phyloP scores from a whole-genome alignment of 352 stramenopile species.

The Pythium insidiosum region DNA sequence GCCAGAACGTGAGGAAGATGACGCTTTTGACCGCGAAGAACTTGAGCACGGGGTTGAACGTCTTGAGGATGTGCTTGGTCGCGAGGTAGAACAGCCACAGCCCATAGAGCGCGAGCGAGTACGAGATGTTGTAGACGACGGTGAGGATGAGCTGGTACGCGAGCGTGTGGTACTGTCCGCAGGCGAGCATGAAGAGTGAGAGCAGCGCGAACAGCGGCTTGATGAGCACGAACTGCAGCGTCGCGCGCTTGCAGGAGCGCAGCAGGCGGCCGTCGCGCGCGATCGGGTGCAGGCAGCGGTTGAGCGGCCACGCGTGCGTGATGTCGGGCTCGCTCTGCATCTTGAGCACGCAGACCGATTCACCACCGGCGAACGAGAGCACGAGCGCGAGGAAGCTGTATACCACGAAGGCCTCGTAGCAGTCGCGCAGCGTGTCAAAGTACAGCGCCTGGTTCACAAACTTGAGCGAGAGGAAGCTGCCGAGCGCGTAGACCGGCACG shows the following conservation, averaged over 20 bases:
- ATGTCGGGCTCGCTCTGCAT: constrained; percentile 83
- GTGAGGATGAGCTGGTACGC: constrained; percentile 75
- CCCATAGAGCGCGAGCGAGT: constrained; percentile 86
- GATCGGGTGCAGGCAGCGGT: constrained; percentile 65
- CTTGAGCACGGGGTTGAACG: constrained; percentile 87
- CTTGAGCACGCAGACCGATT: constrained; percentile 83
- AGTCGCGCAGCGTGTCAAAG: constrained; percentile 85
- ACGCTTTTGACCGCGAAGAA: constrained; percentile 91
- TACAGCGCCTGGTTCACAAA: constrained; percentile 79
- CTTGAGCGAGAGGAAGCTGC: constrained; percentile 72
- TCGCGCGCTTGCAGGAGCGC: constrained; percentile 85
- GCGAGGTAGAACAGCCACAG: constrained; percentile 89
- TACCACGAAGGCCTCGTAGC: constrained; percentile 91
- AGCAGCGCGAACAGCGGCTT: constrained; percentile 87
- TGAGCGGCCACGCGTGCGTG: constrained; percentile 74
- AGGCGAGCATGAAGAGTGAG: constrained; percentile 75
- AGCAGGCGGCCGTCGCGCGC: constrained; percentile 75
- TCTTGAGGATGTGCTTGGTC: constrained; percentile 77
- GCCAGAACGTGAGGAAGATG: constrained; percentile 92
- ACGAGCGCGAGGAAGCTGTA: constrained; percentile 90
- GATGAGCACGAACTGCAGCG: constrained; percentile 89
- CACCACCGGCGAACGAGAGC: constrained; percentile 81
- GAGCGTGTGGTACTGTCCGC: constrained; percentile 65
- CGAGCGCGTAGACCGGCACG: constrained; percentile 81
- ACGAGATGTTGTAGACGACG: constrained; percentile 89